Conservation (phyloP, 768 basidiomycete species). For the Neoboletus brunneissimus region DNA sequence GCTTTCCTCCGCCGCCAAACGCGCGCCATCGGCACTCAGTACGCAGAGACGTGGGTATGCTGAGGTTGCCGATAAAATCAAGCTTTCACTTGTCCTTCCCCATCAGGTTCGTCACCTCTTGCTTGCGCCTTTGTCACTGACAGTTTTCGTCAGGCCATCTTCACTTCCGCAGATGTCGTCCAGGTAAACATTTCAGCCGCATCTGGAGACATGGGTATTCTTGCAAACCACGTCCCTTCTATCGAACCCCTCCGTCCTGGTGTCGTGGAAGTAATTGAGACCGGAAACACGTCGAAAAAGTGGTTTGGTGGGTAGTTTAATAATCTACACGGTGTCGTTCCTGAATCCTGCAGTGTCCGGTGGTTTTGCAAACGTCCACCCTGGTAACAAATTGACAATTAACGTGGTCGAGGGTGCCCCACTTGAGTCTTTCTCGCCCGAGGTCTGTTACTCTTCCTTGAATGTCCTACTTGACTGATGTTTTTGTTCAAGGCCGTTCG, state of each 20-base stretch:
- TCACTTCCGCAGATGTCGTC: slow-evolving; percentile 84
- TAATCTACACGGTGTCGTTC: background rate
- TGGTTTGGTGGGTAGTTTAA: slow-evolving; percentile 80
- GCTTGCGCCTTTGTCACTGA: slow-evolving; percentile 10
- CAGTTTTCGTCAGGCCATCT: slow-evolving; percentile 65
- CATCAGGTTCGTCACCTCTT: slow-evolving; percentile 70
- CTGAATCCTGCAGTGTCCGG: slow-evolving; percentile 68
- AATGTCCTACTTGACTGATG: slow-evolving; percentile 3
- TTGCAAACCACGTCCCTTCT: slow-evolving; percentile 98
- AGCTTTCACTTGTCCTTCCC: slow-evolving; percentile 89
- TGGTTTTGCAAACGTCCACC: slow-evolving; percentile 97
- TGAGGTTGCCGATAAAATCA: slow-evolving; percentile 86
- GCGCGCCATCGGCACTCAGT: slow-evolving; percentile 48
- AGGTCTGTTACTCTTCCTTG: slow-evolving; percentile 51
- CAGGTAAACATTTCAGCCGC: slow-evolving; percentile 95
- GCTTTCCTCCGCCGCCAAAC: slow-evolving; percentile 60
- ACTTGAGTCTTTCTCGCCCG: slow-evolving; percentile 83
- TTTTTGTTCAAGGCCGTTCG: slow-evolving; percentile 72
- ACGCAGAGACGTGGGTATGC: slow-evolving; percentile 83
- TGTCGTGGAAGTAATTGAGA: slow-evolving; percentile 91
- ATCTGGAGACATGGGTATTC: slow-evolving; percentile 98
- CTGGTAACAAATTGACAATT: slow-evolving; percentile 93
- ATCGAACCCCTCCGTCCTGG: slow-evolving; percentile 94
- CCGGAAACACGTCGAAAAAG: slow-evolving; percentile 76
- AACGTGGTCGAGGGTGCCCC: slow-evolving; percentile 97